Base-by-base conservation (phyloP, 352 stramenopile genomes). In the Pythium chondricola region DNA sequence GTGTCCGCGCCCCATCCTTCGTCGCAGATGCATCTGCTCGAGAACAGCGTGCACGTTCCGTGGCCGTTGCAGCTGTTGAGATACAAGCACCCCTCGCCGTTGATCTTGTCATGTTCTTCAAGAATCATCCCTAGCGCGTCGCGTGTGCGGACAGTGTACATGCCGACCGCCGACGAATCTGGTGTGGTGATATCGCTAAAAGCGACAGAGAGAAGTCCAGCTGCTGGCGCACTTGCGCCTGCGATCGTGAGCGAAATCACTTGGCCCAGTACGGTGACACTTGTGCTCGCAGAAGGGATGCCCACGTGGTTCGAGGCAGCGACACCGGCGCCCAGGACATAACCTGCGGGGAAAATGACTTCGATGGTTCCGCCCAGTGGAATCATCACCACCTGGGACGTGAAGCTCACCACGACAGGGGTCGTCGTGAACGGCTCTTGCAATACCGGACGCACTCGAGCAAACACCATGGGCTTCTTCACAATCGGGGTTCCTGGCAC, bases 41-140 rank as follows among this genome's bases (percentile, higher is more conserved):
- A 76, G 13, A 84, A 66, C 8, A 89, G 48, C 2, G 82, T 85
- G 58, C 85, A 94, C 16, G 65, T 72, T 8, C 85, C 83, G 52
- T 93, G 78, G 21, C 76, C 78, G 51, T 73, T 93, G 68, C 89
- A 97, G 31, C 90, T 75, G 38, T 92, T 94, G 11, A 83, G 27
- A 35, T 79, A 73, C 8, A 59, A 63, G 45, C 76, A 88, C 7
- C 73, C 78, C 48, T 85, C 78, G 13, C 78, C 78, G 21, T 59
- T 63, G 30, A 85, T 65, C 31, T 50, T 66, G 26, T 55, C 56
- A 18, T 63, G 69, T 27, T 87, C 72, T 49, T 89, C 78, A 2
- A 89, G 63, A 8, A 72, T 74, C 26, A 65, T 69, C 9, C 53
- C 53, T 9, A 46, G 26, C 1, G 62, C 59, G 25, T 85, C 73